Percentiles rank a stretch among this genome's conserved stretches.
phyloP scores from a whole-genome alignment of 148 eudicot species.

The Camellia sinensis region DNA sequence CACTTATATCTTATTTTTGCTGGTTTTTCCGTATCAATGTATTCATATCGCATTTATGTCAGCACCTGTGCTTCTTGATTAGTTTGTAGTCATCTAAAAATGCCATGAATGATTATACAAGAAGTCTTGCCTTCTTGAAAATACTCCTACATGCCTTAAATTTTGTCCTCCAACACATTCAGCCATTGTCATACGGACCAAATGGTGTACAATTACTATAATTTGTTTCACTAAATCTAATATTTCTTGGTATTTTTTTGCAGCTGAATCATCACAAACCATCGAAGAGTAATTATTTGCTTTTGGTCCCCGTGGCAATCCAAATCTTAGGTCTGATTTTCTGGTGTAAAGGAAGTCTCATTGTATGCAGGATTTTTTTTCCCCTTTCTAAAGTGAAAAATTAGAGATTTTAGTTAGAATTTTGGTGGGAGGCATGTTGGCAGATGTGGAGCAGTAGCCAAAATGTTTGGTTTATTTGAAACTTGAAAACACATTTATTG shows the following conservation, averaged over 20 bases:
- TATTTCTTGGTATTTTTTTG: conserved; percentile 20
- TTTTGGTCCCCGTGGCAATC: conserved; percentile 10
- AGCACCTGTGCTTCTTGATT: neutral
- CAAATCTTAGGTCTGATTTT: conserved; percentile 15
- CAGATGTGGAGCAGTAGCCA: conserved; percentile 12
- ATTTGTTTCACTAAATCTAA: neutral
- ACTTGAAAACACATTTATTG: conserved; percentile 2
- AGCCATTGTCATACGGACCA: neutral
- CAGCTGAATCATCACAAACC: conserved; percentile 39
- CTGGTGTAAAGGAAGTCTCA: conserved; percentile 21
- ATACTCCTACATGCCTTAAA: neutral
- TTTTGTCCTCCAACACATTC: neutral
- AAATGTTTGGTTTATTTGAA: neutral
- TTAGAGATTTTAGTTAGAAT: conserved; percentile 25
- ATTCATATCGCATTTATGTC: neutral
- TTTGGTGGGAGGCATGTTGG: conserved; percentile 14
- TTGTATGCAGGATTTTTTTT: conserved; percentile 19
- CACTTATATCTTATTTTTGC: no score
- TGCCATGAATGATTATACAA: neutral
- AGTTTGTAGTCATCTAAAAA: neutral
- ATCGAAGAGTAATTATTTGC: conserved; percentile 28
- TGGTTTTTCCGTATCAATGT: no score
- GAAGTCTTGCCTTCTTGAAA: neutral
- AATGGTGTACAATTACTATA: neutral
- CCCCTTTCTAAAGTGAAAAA: neutral